Base-by-base conservation (phyloP, 441 rosid genomes). In the Gossypium trilobum region DNA sequence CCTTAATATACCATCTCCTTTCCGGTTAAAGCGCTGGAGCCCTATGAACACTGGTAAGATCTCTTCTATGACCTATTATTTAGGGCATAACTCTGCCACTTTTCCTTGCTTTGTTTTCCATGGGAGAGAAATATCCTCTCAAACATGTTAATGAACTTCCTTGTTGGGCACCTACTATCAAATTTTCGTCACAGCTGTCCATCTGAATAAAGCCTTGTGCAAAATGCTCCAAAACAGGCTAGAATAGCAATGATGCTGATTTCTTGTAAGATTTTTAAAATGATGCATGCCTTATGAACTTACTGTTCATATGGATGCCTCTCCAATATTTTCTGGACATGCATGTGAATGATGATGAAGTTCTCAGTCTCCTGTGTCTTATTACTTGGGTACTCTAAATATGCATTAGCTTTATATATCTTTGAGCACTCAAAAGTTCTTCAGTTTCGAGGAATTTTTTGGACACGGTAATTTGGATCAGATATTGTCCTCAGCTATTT, bases 1-100 rank as follows among this genome's bases (percentile, higher is more conserved):
- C 73, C 96, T 91, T 59, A 89, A 78, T 76, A 85, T 92, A 55
- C 87, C 92, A 9, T 85, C 94, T 76, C 93, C 97, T 66, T 91
- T 92, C 78, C 82, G 88, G 55, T 87, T 92, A 73, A 92, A 83
- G 71, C 86, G 90, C 50, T 95, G 99, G 96, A 91, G 95, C 82
- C 98, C 96, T 68, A 87, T 91, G 75, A 92, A 42, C 68, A 72
- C 88, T 62, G 96, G 99, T 89, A 78, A 73, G 81, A 73, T 66
- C 55, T 77, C 57, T 64, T 65, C 29, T 33, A 46, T 58, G 57
- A 46, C 13, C 48, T n/a, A 8, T 19, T 57, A 11, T 63, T 11
- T 54, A 29, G 62, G 68, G 27, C 27, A 17, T 63, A 62, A 27
- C 71, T 17, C 48, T 19, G 20, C 50, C 29, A 33, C 17, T 29